Conservation (phyloP, 2,329 filamentous ascomycete genomes). For the Saccharata proteae region DNA sequence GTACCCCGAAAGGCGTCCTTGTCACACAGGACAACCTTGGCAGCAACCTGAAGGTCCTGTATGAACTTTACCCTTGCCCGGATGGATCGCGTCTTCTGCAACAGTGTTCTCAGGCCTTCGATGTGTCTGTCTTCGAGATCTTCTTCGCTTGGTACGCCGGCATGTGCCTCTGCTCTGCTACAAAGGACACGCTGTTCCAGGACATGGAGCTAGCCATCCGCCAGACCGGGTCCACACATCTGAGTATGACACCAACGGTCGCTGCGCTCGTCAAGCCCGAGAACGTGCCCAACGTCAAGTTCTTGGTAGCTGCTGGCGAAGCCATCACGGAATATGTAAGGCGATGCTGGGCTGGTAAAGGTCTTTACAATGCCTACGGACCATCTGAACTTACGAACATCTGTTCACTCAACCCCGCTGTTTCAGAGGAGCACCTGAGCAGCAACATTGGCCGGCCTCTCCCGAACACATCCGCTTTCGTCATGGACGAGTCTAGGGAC, state of each 20-base stretch:
- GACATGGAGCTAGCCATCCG: conserved; percentile 60
- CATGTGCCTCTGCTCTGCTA: conserved; percentile 65
- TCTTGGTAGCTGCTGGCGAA: conserved; percentile 74
- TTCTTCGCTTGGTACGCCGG: conserved; percentile 73
- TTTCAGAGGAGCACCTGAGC: conserved; percentile 46
- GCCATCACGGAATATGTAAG: conserved; percentile 62
- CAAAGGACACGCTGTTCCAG: conserved; percentile 60
- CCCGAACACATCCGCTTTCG: conserved; percentile 62
- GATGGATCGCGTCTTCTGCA: conserved; percentile 55
- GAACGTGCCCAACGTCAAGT: conserved; percentile 58
- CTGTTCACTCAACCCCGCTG: conserved; percentile 57
- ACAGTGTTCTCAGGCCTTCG: conserved; percentile 73
- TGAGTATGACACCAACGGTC: conserved; percentile 78
- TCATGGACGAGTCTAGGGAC: conserved; percentile 34
- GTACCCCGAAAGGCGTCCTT: conserved; percentile 64
- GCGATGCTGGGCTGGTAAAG: conserved; percentile 51
- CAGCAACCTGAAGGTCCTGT: conserved; percentile 60
- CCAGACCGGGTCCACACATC: conserved; percentile 55
- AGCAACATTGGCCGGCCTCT: conserved; percentile 68
- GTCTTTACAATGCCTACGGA: conserved; percentile 71
- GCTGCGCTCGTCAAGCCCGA: conserved; percentile 59
- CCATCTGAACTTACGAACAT: conserved; percentile 84
- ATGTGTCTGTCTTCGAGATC: conserved; percentile 81
- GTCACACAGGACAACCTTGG: conserved; percentile 65
- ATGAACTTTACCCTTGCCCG: conserved; percentile 50